A percentile compares a stretch with the other conserved stretches of the same genome.
Conservation (phyloP, 2,329 filamentous ascomycete species). For the Chaetothyriales sp. region DNA sequence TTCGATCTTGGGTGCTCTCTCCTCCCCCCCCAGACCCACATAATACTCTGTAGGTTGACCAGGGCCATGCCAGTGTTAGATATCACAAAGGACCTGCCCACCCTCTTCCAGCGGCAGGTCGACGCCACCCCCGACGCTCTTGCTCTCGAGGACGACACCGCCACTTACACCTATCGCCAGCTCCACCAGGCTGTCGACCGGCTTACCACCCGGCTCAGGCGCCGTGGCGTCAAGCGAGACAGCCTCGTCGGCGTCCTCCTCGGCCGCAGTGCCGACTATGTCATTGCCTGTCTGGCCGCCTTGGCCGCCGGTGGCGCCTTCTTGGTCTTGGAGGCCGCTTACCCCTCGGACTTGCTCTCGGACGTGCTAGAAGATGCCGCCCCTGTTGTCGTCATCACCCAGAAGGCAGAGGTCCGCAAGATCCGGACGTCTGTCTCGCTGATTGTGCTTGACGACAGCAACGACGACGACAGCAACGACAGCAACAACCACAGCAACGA, state of each 20-base stretch:
- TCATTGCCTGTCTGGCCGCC: constrained; percentile 65
- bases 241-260: constrained; percentile 62
- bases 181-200: constrained; percentile 53
- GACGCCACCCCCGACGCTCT: constrained; percentile 53
- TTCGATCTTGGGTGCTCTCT: too few relatives aligned
- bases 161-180: constrained; percentile 57
- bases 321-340: constrained; percentile 65
- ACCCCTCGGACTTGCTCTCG: constrained; percentile 57
- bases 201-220: constrained; percentile 51
- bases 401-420: constrained; percentile 49
- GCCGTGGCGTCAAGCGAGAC: constrained; percentile 58
- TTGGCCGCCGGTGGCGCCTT: constrained; percentile 68
- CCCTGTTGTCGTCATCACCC: constrained; percentile 58
- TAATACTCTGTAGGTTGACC: not conserved
- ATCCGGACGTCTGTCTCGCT: constrained; percentile 51
- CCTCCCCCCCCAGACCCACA: too few relatives aligned
- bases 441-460: constrained; percentile 44
- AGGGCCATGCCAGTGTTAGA: constrained; percentile 51
- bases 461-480: not conserved
- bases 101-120: constrained; percentile 58
- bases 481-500: not conserved
- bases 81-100: constrained; percentile 56
- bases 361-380: constrained; percentile 66
- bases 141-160: constrained; percentile 57
- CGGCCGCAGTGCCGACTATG: constrained; percentile 62